A percentile compares a stretch with the other conserved stretches of the same genome.
phyloP scores from a whole-genome alignment of 148 eudicot genomes.

The Rhododendron molle region DNA sequence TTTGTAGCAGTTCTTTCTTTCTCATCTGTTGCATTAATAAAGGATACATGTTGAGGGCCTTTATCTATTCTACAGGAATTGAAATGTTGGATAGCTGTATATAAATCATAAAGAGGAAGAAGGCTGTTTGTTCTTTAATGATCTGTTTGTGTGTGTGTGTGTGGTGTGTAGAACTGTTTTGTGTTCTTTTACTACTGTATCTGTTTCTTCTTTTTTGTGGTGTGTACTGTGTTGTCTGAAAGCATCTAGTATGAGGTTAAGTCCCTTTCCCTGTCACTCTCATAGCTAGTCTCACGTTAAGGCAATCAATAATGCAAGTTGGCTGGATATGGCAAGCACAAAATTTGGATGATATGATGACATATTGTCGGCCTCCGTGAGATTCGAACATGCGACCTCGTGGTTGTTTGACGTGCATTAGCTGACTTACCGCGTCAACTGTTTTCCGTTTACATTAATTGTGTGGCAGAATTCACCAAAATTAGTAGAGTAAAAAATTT shows the following conservation, averaged over 20 bases:
- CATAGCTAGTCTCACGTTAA: not conserved
- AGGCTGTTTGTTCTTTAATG: not conserved
- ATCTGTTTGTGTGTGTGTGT: not conserved
- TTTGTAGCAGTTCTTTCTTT: not conserved
- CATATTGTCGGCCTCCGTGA: too few relatives aligned
- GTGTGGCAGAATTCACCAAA: not conserved
- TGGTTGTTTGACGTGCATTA: not conserved
- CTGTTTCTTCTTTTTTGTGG: not conserved
- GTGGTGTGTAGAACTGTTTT: not conserved
- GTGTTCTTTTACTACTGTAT: not conserved
- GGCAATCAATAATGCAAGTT: not conserved
- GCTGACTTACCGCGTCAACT: not conserved
- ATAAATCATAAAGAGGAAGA: too few relatives aligned
- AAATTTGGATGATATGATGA: not conserved
- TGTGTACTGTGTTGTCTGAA: not conserved
- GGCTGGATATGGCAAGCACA: not conserved
- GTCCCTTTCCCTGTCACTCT: constrained; percentile 20
- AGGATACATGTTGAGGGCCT: not conserved
- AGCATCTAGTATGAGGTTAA: not conserved
- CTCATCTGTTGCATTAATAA: not conserved
- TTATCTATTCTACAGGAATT: not conserved
- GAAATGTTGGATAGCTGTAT: not conserved
- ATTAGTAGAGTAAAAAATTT: not conserved
- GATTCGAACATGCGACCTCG: not conserved
- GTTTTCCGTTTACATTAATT: not conserved